Evolutionary conservation across 192 early-diverging fungal genomes (phyloP), one percentile per base, ranked within the genome.

Genomic region (Backusella luteola): DNA sequence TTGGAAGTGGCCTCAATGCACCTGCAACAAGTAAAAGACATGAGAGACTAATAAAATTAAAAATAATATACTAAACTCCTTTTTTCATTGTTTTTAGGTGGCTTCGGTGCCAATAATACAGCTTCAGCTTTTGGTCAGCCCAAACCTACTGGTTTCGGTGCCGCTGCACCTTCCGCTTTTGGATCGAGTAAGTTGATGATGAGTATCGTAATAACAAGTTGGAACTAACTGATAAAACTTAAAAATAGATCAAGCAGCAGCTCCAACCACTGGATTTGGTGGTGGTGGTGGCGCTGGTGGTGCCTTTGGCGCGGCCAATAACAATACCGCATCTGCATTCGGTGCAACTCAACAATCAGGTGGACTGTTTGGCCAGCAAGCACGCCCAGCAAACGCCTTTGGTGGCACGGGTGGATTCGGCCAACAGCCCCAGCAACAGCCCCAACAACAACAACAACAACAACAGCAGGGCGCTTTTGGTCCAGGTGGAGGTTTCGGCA

Each of bases 401-500:
- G 56, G 87, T 77, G 88, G 86, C 4, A 32, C 76, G 2, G 73
- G 76, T 34, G 69, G 67, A 72, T 75, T 84, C 67, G 79, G 78
- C 63, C 36, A 69, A 85, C 75, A n/a, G 12, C 74, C 80, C 71
- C 77, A 83, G 81, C 69, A 83, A 82, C 69, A 36, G 5, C 49
- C 85, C 80, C 19, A 84, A 79, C 36, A 36, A 36, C 35, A 36
- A 5, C 35, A 7, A 53, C 85, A 32, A 80, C 89, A 79, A 69
- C 83, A 63, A 68, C 87, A 71, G 84, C 87, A 71, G 84, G 56
- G 32, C 21, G 78, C 76, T 17, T 74, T 74, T 26, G 63, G 76
- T 6, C 78, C 85, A 0, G 67, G 38, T 2, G 38, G 81, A n/a
- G 85, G 87, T 9, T 85, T 85, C 63, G 88, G 87, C 29, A 76